Percentiles rank a stretch among this genome's conserved stretches.
Conservation (phyloP, 176 grass and related monocot genomes). For the Carex kokanica region DNA sequence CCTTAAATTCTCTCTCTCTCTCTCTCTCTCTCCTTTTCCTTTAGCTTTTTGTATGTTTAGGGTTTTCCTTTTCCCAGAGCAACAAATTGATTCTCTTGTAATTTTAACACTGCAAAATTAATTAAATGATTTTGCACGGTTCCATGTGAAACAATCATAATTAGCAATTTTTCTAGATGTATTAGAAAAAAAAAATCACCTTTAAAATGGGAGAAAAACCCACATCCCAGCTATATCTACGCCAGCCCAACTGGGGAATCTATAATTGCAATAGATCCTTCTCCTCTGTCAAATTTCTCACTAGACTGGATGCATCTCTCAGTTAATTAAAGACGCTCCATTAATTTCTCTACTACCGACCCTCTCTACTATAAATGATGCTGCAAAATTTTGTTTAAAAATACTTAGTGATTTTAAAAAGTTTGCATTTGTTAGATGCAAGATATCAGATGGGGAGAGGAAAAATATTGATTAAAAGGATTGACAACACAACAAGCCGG, state of each 20-base stretch:
- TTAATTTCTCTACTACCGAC: neutral
- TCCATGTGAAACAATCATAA: too few relatives aligned
- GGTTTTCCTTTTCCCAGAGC: neutral
- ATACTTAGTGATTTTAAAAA: neutral
- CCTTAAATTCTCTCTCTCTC: neutral
- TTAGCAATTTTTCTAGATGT: neutral
- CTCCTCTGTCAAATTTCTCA: neutral
- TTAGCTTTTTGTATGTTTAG: neutral
- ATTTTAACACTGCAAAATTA: neutral
- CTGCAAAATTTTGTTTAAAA: too few relatives aligned
- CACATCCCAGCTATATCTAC: neutral
- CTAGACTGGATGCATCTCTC: neutral
- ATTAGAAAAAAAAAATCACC: neutral
- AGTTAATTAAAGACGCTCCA: neutral
- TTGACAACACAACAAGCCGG: slow-evolving; percentile 23
- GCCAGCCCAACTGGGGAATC: neutral
- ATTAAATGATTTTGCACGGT: neutral
- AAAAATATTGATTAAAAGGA: slow-evolving; percentile 7
- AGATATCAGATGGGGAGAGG: slow-evolving; percentile 20
- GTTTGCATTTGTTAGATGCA: neutral
- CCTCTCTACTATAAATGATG: neutral
- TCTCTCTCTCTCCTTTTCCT: neutral
- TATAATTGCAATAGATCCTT: neutral
- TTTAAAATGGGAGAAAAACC: neutral
- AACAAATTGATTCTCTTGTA: neutral